Base-by-base conservation (phyloP, 306 rosid genomes). In the Castanea crenata region DNA sequence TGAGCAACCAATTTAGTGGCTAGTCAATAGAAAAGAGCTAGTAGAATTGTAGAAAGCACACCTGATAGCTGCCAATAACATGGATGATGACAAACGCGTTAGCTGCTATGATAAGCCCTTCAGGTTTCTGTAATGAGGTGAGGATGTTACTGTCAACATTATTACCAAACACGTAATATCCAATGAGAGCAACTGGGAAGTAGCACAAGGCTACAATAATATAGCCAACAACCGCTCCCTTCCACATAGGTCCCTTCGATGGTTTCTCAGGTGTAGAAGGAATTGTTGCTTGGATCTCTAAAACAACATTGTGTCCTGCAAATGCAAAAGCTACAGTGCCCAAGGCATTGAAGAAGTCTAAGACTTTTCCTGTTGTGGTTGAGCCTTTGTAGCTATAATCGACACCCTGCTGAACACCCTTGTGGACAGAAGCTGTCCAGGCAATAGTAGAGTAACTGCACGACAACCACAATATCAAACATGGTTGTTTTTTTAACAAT, bases 251-350 rank as follows among this genome's bases (percentile, higher is more conserved):
- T 32, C 85, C 82, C 79, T 93, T 93, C 4, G 98, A 91, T 29
- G 94, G 97, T 69, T 84, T 91, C 64, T 86, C 94, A 0, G 94
- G 93, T 5, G 91, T 87, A 5, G 98, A 91, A 12, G 98, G 98
- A 55, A 91, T 86, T n/a, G 97, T 91, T 75, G 97, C 97, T 75
- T 93, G 98, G 71, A 93, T 93, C 83, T 93, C 98, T 67, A 93
- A 27, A 46, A 86, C 98, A 73, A 93, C 97, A 19, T 91, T 91
- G 82, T 91, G 97, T 29, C 94, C 97, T 1, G 97, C 92, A 38
- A 85, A 93, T 6, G 97, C 97, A 68, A 91, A 92, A 27, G 94
- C 97, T 3, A 89, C 85, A 13, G 82, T 84, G 0, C 97, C 97
- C 65, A 90, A 84, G 12, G 94, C 97, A 25, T 16, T 87, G 19